Evolutionary conservation across 345 rosid species (phyloP), one percentile per base, ranked within the genome.

Genomic region (Erucastrum elatum): DNA sequence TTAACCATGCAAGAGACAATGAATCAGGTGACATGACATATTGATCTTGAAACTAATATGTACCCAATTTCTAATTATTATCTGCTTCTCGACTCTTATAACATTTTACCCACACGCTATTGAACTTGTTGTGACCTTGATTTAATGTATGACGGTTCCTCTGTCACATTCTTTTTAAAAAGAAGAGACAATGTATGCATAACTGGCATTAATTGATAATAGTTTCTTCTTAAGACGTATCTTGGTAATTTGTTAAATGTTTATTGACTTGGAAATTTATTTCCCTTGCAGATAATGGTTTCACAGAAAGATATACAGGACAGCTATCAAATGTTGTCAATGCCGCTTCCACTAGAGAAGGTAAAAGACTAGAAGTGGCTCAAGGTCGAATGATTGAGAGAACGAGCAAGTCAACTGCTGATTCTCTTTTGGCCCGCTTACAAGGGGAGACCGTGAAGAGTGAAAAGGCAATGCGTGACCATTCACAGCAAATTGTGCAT

Each of bases 351-450:
- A 75, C 84, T 10, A 89, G 87, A 84, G 98, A 94, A 85, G 86
- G 92, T 62, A 90, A 81, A 87, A 87, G 93, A 81, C 77, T 94
- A 63, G 96, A 92, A 84, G 84, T 87, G 82, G 82, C 91, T 66
- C 65, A 90, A 61, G 97, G 96, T 41, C 82, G 85, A 83, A 84
- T 65, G 82, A 82, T 88, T 75, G 97, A 94, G 84, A 94, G 86
- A 84, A 84, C 86, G 63, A 63, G 80, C 71, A 94, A 88, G 84
- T 87, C 88, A 66, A 92, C 86, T 82, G 83, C 84, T 39, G 98
- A 94, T 77, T 93, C 97, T 44, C 66, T 88, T 58, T 91, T 91
- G 94, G 90, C 91, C 73, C 96, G 85, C n/a, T 79, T 94, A 73
- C 96, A 87, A 72, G 96, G 89, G 83, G 55, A 46, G 55, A 46